A percentile compares a stretch with the other conserved stretches of the same genome.
Conservation (phyloP, 345 rosid genomes). For the Aurinia saxatilis region DNA sequence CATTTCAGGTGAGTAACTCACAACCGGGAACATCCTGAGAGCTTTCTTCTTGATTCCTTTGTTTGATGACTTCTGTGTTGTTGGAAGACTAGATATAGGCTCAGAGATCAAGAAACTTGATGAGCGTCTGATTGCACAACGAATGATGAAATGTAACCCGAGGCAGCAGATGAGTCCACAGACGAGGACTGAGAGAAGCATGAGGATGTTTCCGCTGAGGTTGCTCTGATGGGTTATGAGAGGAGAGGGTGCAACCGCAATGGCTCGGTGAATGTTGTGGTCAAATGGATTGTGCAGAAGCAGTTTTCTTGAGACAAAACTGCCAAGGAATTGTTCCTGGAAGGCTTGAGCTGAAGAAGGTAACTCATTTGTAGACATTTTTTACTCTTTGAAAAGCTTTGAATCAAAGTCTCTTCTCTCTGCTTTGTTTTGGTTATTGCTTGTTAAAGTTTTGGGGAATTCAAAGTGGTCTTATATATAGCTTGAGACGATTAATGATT, state of each 20-base stretch:
- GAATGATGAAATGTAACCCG: conserved; percentile 41
- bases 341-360: conserved; percentile 24
- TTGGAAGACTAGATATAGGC: conserved; percentile 10
- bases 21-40: conserved; percentile 38
- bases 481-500: not conserved
- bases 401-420: not conserved
- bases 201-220: conserved; percentile 32
- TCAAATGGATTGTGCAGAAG: conserved; percentile 26
- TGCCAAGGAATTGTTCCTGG: conserved; percentile 18
- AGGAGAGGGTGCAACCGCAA: conserved; percentile 23
- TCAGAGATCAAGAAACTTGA: conserved; percentile 29
- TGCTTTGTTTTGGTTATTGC: conserved; percentile 13
- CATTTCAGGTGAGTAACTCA: conserved; percentile 35
- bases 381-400: not conserved
- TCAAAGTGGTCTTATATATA: conserved; percentile 11
- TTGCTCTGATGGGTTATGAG: conserved; percentile 9
- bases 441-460: conserved; percentile 2
- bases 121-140: conserved; percentile 36
- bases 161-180: conserved; percentile 46
- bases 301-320: conserved; percentile 29
- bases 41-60: conserved; percentile 40
- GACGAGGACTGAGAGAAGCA: conserved; percentile 44
- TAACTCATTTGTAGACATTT: conserved; percentile 13
- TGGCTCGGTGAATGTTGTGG: conserved; percentile 12
- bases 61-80: conserved; percentile 15